phyloP scores from a whole-genome alignment of 2,329 filamentous ascomycete genomes.

The Davidsoniella eucalypti region DNA sequence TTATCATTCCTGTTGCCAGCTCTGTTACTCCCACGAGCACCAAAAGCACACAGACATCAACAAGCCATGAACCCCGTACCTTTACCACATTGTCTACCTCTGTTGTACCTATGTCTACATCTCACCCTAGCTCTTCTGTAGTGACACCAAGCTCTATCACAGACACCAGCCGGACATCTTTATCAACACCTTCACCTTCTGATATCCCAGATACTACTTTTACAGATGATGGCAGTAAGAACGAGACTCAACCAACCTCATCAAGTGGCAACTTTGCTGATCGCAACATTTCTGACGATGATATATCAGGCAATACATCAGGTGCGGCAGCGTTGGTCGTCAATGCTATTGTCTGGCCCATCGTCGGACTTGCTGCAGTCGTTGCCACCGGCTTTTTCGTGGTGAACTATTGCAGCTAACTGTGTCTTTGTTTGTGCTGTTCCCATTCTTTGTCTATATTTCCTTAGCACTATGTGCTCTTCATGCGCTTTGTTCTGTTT shows the following conservation, averaged over 20 bases:
- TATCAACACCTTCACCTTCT: neutral
- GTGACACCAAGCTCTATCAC: too few relatives aligned
- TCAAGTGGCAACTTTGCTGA: too few relatives aligned
- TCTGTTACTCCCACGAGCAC: neutral
- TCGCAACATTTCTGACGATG: too few relatives aligned
- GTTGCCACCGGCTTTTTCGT: constrained; percentile 3
- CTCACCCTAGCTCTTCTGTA: too few relatives aligned
- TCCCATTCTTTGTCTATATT: neutral
- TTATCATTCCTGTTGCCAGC: constrained; percentile 3
- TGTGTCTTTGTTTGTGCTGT: neutral
- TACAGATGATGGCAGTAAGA: too few relatives aligned
- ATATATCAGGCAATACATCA: too few relatives aligned
- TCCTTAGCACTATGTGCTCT: neutral
- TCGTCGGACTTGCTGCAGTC: constrained; percentile 3
- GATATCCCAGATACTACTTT: neutral
- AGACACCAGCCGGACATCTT: too few relatives aligned
- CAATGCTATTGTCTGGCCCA: constrained; percentile 11
- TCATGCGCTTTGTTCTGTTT: neutral
- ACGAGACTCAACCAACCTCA: too few relatives aligned
- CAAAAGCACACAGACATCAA: neutral
- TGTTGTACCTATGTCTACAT: neutral
- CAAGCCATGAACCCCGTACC: neutral
- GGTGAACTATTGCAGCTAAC: neutral
- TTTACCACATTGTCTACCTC: neutral
- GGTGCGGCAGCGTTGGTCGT: neutral